Conservation (phyloP, 2,329 filamentous ascomycete species). For the Penicillium sp. region DNA sequence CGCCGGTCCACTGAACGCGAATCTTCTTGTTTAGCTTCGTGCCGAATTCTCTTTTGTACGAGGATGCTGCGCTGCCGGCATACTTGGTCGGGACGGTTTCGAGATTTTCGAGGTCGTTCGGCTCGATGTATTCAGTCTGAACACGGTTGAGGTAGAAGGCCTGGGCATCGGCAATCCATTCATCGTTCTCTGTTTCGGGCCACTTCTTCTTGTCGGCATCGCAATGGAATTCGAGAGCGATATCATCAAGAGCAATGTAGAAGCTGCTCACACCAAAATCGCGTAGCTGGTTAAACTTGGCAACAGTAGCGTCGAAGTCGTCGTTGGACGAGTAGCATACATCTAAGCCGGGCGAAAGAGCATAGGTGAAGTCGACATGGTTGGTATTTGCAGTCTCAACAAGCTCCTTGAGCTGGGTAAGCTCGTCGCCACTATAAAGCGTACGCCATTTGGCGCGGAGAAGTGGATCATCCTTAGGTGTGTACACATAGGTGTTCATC, state of each 20-base stretch:
- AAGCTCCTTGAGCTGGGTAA: slow-evolving; percentile 1
- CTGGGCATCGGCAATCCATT: neutral
- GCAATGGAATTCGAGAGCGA: neutral
- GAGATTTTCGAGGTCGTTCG: neutral
- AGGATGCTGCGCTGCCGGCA: neutral
- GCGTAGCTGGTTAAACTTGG: neutral
- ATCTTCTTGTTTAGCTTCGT: slow-evolving; percentile 26
- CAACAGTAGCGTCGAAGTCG: neutral
- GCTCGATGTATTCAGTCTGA: neutral
- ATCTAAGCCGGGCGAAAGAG: neutral
- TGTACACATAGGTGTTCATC: slow-evolving; percentile 28
- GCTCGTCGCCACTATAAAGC: slow-evolving; percentile 17
- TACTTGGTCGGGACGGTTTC: neutral
- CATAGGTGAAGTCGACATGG: slow-evolving; percentile 1
- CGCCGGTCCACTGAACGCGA: slow-evolving; percentile 27
- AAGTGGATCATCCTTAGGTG: slow-evolving; percentile 25
- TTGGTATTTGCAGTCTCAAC: neutral
- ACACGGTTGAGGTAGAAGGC: slow-evolving; percentile 3
- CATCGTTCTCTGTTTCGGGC: neutral
- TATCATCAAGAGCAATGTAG: slow-evolving; percentile 1
- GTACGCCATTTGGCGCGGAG: slow-evolving; percentile 23
- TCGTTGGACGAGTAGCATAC: neutral
- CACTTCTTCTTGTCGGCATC: neutral
- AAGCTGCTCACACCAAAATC: neutral
- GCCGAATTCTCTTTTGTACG: slow-evolving; percentile 16